phyloP scores from a whole-genome alignment of 805 yeast species.

The Candida caryicola region DNA sequence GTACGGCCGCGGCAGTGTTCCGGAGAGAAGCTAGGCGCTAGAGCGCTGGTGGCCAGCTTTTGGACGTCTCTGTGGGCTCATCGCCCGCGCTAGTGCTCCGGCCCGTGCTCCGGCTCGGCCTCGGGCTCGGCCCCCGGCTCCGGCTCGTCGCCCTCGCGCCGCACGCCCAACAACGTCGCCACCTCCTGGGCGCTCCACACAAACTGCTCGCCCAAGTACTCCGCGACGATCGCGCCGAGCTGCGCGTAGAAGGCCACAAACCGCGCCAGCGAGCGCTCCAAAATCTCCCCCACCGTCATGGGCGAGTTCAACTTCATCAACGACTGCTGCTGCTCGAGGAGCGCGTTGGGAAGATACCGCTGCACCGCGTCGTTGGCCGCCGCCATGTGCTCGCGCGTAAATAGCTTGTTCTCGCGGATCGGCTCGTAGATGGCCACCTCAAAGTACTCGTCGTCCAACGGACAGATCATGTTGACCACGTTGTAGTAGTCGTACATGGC shows the following conservation, averaged over 20 bases:
- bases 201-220: constrained; percentile 37
- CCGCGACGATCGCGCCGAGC: constrained; percentile 33
- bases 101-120: no score
- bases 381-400: constrained; percentile 43
- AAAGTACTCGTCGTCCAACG: constrained; percentile 52
- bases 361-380: constrained; percentile 46
- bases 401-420: constrained; percentile 57
- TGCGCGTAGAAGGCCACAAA: constrained; percentile 49
- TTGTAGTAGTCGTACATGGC: constrained; percentile 59
- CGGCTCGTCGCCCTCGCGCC: constrained; percentile 37
- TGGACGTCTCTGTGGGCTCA: no score
- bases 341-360: constrained; percentile 55
- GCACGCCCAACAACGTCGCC: constrained; percentile 72
- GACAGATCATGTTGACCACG: constrained; percentile 69
- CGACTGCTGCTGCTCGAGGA: constrained; percentile 57
- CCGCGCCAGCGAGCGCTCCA: constrained; percentile 45
- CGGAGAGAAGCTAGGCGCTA: no score
- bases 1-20: constrained; percentile 70
- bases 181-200: constrained; percentile 59
- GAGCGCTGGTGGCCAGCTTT: no score
- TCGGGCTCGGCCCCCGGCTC: no score
- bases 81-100: no score
- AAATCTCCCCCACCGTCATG: constrained; percentile 52
- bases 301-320: constrained; percentile 65
- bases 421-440: constrained; percentile 66